These are phyloP conservation scores for Thelephora terrestris DNA, from an alignment of 1,284 basidiomycete genomes.

Conservation along the genomic window DNA sequence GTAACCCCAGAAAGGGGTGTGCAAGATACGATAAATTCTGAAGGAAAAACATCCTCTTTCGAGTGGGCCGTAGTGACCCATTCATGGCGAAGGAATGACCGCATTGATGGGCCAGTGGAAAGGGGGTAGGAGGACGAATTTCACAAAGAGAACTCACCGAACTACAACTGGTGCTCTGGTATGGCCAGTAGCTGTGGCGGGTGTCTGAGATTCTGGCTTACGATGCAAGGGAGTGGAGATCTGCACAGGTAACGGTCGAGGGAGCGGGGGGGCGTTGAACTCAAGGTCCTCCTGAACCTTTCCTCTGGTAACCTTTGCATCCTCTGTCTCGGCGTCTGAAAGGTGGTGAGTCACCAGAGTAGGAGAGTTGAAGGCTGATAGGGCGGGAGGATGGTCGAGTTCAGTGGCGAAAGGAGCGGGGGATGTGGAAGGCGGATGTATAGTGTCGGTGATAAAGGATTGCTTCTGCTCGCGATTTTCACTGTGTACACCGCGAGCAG, in stretches of 20 bases:
- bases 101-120: no score
- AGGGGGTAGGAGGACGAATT: neutral
- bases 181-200: neutral
- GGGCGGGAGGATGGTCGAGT: neutral
- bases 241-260: neutral
- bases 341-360: neutral
- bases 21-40: no score
- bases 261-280: neutral
- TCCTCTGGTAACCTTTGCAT: neutral
- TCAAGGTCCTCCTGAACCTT: neutral
- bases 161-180: neutral
- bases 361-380: neutral
- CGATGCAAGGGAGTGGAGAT: neutral
- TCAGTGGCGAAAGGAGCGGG: neutral
- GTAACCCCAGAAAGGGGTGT: no score
- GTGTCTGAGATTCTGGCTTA: neutral
- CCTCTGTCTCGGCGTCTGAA: neutral
- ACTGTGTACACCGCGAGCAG: slow-evolving; percentile 19
- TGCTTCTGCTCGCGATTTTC: slow-evolving; percentile 4
- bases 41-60: no score
- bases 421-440: neutral
- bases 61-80: no score
- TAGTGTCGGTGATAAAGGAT: neutral
- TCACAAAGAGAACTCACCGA: neutral
- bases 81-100: no score